Percentiles rank a stretch among this genome's conserved stretches.
Conservation (phyloP, 768 basidiomycete species). For the Boletus subparvulus region DNA sequence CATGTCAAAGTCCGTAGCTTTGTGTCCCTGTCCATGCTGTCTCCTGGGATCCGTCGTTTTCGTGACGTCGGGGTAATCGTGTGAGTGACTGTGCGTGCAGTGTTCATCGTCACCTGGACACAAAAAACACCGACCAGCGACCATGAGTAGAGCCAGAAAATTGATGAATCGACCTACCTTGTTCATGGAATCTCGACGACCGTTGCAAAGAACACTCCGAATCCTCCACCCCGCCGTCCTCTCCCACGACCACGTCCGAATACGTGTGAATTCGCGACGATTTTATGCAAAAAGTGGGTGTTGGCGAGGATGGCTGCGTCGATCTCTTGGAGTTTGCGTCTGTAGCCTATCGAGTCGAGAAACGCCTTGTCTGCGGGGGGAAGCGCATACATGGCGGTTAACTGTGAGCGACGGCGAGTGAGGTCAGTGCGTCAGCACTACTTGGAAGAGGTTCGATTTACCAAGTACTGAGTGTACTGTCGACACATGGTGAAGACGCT, state of each 20-base stretch:
- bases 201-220: neutral
- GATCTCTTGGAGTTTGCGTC: conserved; percentile 72
- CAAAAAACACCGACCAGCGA: neutral
- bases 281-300: conserved; percentile 69
- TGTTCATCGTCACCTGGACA: conserved; percentile 25
- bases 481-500: conserved; percentile 74
- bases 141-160: conserved; percentile 5
- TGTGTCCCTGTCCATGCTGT: conserved; percentile 18
- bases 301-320: conserved; percentile 82
- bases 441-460: conserved; percentile 8
- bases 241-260: conserved; percentile 46
- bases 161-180: conserved; percentile 17
- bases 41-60: conserved; percentile 13
- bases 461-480: conserved; percentile 71
- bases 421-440: neutral
- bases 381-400: conserved; percentile 64
- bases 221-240: conserved; percentile 20
- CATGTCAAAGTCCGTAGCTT: conserved; percentile 73
- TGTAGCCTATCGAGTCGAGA: conserved; percentile 68
- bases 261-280: conserved; percentile 79
- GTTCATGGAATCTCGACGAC: neutral
- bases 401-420: conserved; percentile 30
- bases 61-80: conserved; percentile 21
- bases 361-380: conserved; percentile 68
- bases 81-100: conserved; percentile 39